These are phyloP conservation scores for Penium margaritaceum DNA, from an alignment of 139 green algal species.

Conservation along the genomic window DNA sequence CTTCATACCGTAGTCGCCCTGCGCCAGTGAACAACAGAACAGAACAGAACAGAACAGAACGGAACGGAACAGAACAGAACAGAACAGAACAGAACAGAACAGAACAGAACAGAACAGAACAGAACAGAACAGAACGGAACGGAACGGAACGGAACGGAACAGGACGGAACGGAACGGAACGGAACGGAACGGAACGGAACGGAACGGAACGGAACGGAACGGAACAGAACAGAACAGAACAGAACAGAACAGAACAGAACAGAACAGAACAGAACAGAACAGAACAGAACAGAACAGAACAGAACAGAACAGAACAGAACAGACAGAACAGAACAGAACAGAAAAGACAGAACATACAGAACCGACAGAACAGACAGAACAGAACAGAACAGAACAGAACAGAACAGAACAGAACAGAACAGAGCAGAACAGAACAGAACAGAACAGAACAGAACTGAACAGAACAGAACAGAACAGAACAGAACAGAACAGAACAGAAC, in stretches of 20 bases:
- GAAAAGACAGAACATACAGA: too few species aligned
- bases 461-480: too few species aligned
- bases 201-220: background rate
- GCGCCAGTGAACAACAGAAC: background rate
- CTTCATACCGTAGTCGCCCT: constrained; percentile 81
- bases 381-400: too few species aligned
- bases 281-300: background rate
- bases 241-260: background rate
- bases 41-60: background rate
- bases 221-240: background rate
- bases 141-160: background rate
- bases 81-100: background rate
- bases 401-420: too few species aligned
- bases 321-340: background rate
- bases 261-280: background rate
- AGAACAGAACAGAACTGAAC: too few species aligned
- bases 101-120: background rate
- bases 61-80: background rate
- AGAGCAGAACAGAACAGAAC: too few species aligned
- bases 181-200: background rate
- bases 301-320: background rate
- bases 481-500: too few species aligned
- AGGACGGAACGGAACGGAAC: background rate
- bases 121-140: background rate
- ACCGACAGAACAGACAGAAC: too few species aligned